Base-by-base conservation (phyloP, 768 basidiomycete species). In the Agaricus subrufescens region DNA sequence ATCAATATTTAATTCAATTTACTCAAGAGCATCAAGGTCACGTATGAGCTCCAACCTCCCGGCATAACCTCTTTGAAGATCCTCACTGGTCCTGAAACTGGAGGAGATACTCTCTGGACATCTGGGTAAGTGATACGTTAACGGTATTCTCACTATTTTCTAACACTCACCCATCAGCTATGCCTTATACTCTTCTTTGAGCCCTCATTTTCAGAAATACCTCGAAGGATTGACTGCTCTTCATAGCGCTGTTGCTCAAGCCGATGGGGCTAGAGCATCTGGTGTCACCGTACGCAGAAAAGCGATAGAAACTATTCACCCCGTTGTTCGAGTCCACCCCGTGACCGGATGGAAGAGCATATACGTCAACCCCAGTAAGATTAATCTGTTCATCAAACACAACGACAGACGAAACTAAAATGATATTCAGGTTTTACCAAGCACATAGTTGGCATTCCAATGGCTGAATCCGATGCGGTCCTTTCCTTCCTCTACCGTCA, bases 11-110 rank as follows among this genome's bases (percentile, higher is more conserved):
- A 42, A 30, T 25, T 53, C 10, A 14, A n/a, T 42, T 51, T 42
- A 31, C 19, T 25, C 39, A 10, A 31, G 23, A 27, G 39, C 40
- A n/a, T 15, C 12, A 29, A 78, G 77, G 76, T 86, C 5, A 81
- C 87, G 4, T 94, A 91, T 70, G 91, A 94, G 68, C 63, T 87
- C 12, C 89, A 90, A 63, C 89, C 88, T n/a, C 91, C 91, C 1
- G 79, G 86, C 62, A 76, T 83, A 31, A 92, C 91, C 11, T 90
- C 89, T 8, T 75, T 94, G 37, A 86, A 89, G 63, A 67, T 92
- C 46, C 75, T 90, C 66, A 83, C 85, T 15, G 77, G 79, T 3
- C 90, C 88, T 0, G 83, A 84, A 57, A 73, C 77, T 38, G 90
- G 90, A 19, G 89, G 89, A 23, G 90, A 93, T 63, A 92, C 89